Percentiles rank a stretch among this genome's conserved stretches.
phyloP scores from a whole-genome alignment of 2,329 filamentous ascomycete species.

The Curvularia spicifera region DNA sequence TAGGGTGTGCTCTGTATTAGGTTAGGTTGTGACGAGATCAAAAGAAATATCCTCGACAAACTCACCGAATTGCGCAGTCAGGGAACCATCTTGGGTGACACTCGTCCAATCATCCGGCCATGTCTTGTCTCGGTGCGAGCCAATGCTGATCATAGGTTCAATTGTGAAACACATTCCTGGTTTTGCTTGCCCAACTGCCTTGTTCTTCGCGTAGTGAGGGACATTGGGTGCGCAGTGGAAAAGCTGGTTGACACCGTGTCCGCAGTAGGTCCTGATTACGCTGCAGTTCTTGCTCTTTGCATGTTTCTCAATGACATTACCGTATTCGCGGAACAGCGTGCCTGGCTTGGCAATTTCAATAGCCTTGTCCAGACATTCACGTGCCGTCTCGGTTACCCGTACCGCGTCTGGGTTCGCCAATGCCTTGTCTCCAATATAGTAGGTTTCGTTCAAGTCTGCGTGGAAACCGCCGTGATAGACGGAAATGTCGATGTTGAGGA shows the following conservation, averaged over 20 bases:
- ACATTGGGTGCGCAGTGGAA: slow-evolving; percentile 96
- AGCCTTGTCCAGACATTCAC: slow-evolving; percentile 87
- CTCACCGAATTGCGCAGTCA: slow-evolving; percentile 90
- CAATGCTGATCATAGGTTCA: slow-evolving; percentile 96
- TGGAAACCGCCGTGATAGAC: slow-evolving; percentile 95
- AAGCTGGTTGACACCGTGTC: slow-evolving; percentile 90
- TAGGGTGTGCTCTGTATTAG: slow-evolving; percentile 73
- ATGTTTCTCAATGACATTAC: slow-evolving; percentile 93
- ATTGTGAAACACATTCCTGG: slow-evolving; percentile 99
- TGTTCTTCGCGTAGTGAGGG: slow-evolving; percentile 98
- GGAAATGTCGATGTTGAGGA: slow-evolving; percentile 95
- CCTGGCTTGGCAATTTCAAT: slow-evolving; percentile 94
- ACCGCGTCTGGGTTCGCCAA: slow-evolving; percentile 84
- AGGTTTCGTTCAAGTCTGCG: slow-evolving; percentile 96
- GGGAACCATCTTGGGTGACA: slow-evolving; percentile 85
- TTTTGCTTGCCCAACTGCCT: slow-evolving; percentile 92
- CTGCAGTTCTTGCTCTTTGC: slow-evolving; percentile 86
- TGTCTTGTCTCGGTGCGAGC: slow-evolving; percentile 88
- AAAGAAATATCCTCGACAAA: not conserved
- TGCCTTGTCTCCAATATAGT: slow-evolving; percentile 93
- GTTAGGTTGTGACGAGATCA: slow-evolving; percentile 18
- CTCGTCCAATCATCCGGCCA: slow-evolving; percentile 99
- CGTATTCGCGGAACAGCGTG: slow-evolving; percentile 88
- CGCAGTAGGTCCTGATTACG: slow-evolving; percentile 94
- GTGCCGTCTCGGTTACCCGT: slow-evolving; percentile 85